Evolutionary conservation across 2,329 filamentous ascomycete genomes (phyloP).

Genomic region (Thielaviopsis ethacetica): DNA sequence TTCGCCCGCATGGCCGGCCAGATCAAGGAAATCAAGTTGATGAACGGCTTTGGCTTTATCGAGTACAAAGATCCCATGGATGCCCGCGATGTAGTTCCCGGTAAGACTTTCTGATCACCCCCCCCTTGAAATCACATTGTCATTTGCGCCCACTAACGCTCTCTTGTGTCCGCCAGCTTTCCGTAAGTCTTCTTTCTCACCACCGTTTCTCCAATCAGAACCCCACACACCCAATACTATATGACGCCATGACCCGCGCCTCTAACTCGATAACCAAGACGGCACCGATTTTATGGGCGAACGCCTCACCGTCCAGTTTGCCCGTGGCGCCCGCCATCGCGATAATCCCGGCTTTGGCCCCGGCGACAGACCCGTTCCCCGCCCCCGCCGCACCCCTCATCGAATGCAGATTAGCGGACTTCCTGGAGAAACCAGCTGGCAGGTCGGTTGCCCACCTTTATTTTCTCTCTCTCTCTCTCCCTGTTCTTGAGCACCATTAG

Average conservation of each 20-base stretch:
- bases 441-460: slow-evolving; percentile 67
- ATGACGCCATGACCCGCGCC: not conserved
- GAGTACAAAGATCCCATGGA: slow-evolving; percentile 99
- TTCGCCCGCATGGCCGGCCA: slow-evolving; percentile 95
- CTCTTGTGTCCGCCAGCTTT: slow-evolving; percentile 29
- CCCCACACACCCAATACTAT: not conserved
- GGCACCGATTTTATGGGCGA: slow-evolving; percentile 97
- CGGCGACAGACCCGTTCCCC: slow-evolving; percentile 43
- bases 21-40: slow-evolving; percentile 97
- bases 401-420: slow-evolving; percentile 97
- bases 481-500: not conserved
- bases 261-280: slow-evolving; percentile 37
- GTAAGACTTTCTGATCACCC: slow-evolving; percentile 36
- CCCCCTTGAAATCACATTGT: not conserved
- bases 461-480: not conserved
- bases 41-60: slow-evolving; percentile 99
- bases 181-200: slow-evolving; percentile 32
- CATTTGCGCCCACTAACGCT: not conserved
- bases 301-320: slow-evolving; percentile 94
- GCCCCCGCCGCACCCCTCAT: slow-evolving; percentile 84
- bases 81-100: slow-evolving; percentile 93
- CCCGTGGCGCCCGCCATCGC: slow-evolving; percentile 58
- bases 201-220: not conserved
- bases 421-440: slow-evolving; percentile 97
- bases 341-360: slow-evolving; percentile 28